Conservation (phyloP, 2,329 filamentous ascomycete species). For the Fusarium citri region DNA sequence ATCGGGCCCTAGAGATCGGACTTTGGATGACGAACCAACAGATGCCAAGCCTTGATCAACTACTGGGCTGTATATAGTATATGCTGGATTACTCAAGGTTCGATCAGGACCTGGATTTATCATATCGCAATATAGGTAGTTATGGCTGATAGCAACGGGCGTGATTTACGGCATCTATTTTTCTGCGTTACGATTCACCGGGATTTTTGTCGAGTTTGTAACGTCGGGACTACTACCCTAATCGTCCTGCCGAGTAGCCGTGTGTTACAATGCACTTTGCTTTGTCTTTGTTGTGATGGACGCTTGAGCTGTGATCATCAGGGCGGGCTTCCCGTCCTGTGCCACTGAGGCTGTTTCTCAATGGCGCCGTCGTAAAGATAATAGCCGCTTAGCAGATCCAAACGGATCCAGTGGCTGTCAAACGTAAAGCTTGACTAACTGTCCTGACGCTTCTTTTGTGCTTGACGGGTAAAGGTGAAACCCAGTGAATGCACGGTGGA, state of each 20-base stretch:
- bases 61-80: background rate
- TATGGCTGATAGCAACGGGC: background rate
- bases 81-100: background rate
- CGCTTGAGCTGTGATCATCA: constrained; percentile 17
- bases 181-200: constrained; percentile 10
- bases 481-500: background rate
- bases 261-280: background rate
- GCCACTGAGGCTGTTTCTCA: background rate
- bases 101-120: background rate
- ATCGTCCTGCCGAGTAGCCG: constrained; percentile 3
- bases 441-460: background rate
- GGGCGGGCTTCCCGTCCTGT: constrained; percentile 12
- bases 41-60: background rate
- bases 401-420: background rate
- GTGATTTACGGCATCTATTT: background rate
- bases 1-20: constrained; percentile 4
- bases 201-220: constrained; percentile 10
- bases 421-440: background rate
- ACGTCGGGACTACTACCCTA: constrained; percentile 23
- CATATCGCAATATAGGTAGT: background rate
- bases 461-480: background rate
- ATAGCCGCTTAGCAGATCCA: constrained; percentile 19
- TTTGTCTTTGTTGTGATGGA: constrained; percentile 18
- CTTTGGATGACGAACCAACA: constrained; percentile 11
- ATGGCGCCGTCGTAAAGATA: constrained; percentile 2